These are phyloP conservation scores for Corchorus capsularis DNA, from an alignment of 345 rosid genomes.

Conservation along the genomic window DNA sequence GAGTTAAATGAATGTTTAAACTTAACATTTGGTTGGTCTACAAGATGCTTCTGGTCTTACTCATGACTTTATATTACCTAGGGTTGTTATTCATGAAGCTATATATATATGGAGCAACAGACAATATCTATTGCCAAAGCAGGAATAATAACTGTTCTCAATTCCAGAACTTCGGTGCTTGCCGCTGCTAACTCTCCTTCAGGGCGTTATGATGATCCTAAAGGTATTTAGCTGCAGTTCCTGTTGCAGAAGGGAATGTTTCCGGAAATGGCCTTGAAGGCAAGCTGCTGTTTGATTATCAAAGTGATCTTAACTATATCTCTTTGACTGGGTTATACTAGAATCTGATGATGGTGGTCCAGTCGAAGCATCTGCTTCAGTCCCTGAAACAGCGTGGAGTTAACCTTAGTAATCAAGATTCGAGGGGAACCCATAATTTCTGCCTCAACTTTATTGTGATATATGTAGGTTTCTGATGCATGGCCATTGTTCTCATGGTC, in stretches of 20 bases:
- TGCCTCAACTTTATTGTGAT: conserved; percentile 53
- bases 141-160: conserved; percentile 95
- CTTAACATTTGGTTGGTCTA: background rate
- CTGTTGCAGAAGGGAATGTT: conserved; percentile 53
- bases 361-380: conserved; percentile 38
- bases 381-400: conserved; percentile 23
- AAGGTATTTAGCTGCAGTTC: conserved; percentile 50
- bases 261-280: conserved; percentile 95
- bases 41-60: conserved; percentile 3
- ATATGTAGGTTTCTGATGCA: conserved; percentile 66
- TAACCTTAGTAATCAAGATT: too few species aligned
- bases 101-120: conserved; percentile 80
- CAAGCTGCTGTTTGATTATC: conserved; percentile 86
- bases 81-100: conserved; percentile 99
- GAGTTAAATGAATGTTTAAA: conserved; percentile 19
- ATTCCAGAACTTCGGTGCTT: conserved; percentile 95
- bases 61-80: conserved; percentile 25
- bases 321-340: conserved; percentile 71
- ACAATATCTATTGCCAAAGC: conserved; percentile 99
- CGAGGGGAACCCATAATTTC: too few species aligned
- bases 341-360: conserved; percentile 61
- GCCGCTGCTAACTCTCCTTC: conserved; percentile 99
- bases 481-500: conserved; percentile 53
- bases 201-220: conserved; percentile 97
- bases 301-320: conserved; percentile 50